phyloP scores from a whole-genome alignment of 2,329 filamentous ascomycete genomes.

The Colletotrichum horii region DNA sequence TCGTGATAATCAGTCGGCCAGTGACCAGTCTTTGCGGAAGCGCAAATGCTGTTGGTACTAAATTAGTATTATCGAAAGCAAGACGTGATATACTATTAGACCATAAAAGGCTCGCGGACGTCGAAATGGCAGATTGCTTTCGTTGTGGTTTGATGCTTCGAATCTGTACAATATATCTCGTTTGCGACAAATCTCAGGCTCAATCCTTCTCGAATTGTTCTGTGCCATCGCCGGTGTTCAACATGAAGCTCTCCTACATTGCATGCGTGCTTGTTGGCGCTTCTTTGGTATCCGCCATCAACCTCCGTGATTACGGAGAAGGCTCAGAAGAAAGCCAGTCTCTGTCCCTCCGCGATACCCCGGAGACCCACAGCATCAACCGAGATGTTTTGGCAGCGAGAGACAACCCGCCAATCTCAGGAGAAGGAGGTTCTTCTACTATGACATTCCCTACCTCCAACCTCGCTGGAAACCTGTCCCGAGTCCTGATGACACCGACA shows the following conservation, averaged over 20 bases:
- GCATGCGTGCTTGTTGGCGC: not conserved
- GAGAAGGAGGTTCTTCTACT: fast-evolving
- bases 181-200: too few relatives aligned
- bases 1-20: too few relatives aligned
- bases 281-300: fast-evolving
- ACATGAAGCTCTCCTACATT: not conserved
- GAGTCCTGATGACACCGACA: not conserved
- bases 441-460: not conserved
- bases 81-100: too few relatives aligned
- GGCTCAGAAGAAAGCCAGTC: not conserved
- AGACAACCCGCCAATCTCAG: not conserved
- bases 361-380: fast-evolving
- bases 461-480: not conserved
- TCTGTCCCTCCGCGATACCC: fast-evolving
- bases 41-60: too few relatives aligned
- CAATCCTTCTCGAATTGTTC: too few relatives aligned
- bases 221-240: too few relatives aligned
- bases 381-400: fast-evolving
- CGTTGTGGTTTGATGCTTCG: too few relatives aligned
- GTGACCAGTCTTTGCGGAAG: too few relatives aligned
- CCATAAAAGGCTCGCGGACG: too few relatives aligned
- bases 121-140: too few relatives aligned
- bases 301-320: not conserved
- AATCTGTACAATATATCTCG: too few relatives aligned
- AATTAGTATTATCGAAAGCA: too few relatives aligned